Conservation (phyloP, 2,329 filamentous ascomycete genomes). For the Trichophyton simii region DNA sequence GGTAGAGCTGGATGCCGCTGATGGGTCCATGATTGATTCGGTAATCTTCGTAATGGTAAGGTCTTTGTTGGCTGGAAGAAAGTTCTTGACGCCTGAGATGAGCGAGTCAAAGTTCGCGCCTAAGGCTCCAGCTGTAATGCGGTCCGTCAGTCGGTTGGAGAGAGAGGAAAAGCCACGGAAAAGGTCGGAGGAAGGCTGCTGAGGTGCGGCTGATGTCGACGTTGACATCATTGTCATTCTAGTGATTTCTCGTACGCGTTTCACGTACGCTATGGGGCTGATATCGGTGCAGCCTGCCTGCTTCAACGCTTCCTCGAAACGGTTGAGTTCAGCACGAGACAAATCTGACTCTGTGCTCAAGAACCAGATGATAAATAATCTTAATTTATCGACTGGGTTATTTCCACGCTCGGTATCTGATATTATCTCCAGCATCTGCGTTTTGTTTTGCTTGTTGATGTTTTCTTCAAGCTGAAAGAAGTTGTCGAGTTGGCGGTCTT, state of each 20-base stretch:
- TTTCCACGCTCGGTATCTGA: slow-evolving; percentile 71
- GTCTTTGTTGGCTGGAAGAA: slow-evolving; percentile 90
- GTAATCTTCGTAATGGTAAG: slow-evolving; percentile 96
- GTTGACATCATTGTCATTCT: slow-evolving; percentile 98
- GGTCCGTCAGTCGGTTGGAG: slow-evolving; percentile 81
- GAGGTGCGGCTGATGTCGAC: slow-evolving; percentile 53
- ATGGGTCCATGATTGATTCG: slow-evolving; percentile 94
- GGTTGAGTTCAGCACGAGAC: slow-evolving; percentile 65
- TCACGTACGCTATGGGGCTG: slow-evolving; percentile 69
- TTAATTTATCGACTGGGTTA: slow-evolving; percentile 75
- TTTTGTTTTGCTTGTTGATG: slow-evolving; percentile 79
- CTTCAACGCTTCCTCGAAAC: slow-evolving; percentile 73
- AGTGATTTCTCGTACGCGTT: slow-evolving; percentile 83
- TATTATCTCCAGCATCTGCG: slow-evolving; percentile 76
- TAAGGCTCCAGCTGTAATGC: slow-evolving; percentile 82
- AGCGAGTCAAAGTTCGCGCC: slow-evolving; percentile 83
- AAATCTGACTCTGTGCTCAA: slow-evolving; percentile 86
- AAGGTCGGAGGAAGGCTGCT: slow-evolving; percentile 50
- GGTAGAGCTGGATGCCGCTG: slow-evolving; percentile 75
- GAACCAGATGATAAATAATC: slow-evolving; percentile 94
- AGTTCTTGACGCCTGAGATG: slow-evolving; percentile 94
- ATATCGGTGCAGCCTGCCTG: slow-evolving; percentile 59
- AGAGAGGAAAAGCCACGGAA: slow-evolving; percentile 91
- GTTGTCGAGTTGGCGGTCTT: slow-evolving; percentile 87
- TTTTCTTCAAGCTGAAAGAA: slow-evolving; percentile 93